Percentiles rank a stretch among this genome's conserved stretches.
Conservation (phyloP, 179 eudicot genomes). For the Dionaea muscipula region DNA sequence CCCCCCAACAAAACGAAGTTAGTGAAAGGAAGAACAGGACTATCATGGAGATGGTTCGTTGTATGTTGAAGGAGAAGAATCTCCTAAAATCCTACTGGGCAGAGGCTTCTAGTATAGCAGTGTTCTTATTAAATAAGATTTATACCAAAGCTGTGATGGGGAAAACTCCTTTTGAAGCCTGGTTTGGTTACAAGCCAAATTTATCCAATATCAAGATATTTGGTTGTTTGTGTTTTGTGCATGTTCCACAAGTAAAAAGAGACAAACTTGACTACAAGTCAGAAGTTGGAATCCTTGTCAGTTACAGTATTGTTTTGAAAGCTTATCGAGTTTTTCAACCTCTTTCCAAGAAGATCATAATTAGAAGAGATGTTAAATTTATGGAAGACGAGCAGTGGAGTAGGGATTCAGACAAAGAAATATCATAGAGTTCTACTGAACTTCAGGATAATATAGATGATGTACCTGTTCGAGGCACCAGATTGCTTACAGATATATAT, state of each 20-base stretch:
- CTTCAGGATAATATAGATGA: neutral
- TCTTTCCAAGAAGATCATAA: slow-evolving; percentile 1
- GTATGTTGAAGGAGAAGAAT: neutral
- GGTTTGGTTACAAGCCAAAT: slow-evolving; percentile 5
- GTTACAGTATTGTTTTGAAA: neutral
- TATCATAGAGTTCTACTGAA: neutral
- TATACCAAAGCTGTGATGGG: slow-evolving; percentile 2
- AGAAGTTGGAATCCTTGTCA: neutral
- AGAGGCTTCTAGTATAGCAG: slow-evolving; percentile 2
- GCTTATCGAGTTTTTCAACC: slow-evolving; percentile 8
- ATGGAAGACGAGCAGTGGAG: too few species aligned
- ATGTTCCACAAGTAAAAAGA: slow-evolving; percentile 2
- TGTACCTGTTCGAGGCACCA: slow-evolving; percentile 7
- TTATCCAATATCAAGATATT: slow-evolving; percentile 7
- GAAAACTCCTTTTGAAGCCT: slow-evolving; percentile 9
- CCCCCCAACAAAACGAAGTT: slow-evolving; percentile 11
- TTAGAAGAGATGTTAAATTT: too few species aligned
- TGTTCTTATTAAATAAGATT: slow-evolving; percentile 1
- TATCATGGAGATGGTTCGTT: slow-evolving; percentile 1
- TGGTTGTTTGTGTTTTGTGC: too few species aligned
- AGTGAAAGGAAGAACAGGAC: slow-evolving; percentile 5
- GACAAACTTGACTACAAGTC: slow-evolving; percentile 7
- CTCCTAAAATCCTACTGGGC: neutral
- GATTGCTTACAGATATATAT: slow-evolving; percentile 12
- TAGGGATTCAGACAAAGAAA: neutral